Evolutionary conservation across 192 early-diverging fungal species (phyloP).

Genomic region (Rhizophagus sp.): DNA sequence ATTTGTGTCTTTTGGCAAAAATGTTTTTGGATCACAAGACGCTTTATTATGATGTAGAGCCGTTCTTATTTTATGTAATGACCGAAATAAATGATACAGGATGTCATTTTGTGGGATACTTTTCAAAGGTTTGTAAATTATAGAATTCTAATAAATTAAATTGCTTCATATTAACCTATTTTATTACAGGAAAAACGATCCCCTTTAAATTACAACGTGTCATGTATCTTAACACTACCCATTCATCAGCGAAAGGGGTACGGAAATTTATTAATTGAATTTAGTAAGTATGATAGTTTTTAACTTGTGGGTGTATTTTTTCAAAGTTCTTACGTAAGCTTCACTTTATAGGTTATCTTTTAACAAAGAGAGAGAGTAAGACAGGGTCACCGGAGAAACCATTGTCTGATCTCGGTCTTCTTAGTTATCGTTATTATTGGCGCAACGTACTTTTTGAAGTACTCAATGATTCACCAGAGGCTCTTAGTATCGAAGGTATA

Average conservation of each 20-base stretch:
- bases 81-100: constrained; percentile 76
- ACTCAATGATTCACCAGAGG: constrained; percentile 53
- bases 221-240: constrained; percentile 93
- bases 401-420: constrained; percentile 83
- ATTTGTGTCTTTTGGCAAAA: constrained; percentile 93
- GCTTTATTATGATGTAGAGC: constrained; percentile 95
- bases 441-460: constrained; percentile 68
- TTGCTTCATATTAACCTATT: background rate
- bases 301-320: background rate
- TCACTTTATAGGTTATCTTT: constrained; percentile 63
- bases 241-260: constrained; percentile 87
- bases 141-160: background rate
- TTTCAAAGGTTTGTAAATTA: constrained; percentile 71
- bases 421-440: constrained; percentile 92
- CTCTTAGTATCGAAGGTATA: constrained; percentile 54
- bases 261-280: constrained; percentile 91
- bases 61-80: constrained; percentile 96
- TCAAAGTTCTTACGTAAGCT: background rate
- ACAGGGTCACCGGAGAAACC: constrained; percentile 91
- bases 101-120: constrained; percentile 95
- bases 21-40: constrained; percentile 99
- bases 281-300: constrained; percentile 59
- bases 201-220: constrained; percentile 81
- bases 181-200: constrained; percentile 78
- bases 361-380: constrained; percentile 74